Conservation (phyloP, 1,139 yeast species). For the Protomyces pachydermus region DNA sequence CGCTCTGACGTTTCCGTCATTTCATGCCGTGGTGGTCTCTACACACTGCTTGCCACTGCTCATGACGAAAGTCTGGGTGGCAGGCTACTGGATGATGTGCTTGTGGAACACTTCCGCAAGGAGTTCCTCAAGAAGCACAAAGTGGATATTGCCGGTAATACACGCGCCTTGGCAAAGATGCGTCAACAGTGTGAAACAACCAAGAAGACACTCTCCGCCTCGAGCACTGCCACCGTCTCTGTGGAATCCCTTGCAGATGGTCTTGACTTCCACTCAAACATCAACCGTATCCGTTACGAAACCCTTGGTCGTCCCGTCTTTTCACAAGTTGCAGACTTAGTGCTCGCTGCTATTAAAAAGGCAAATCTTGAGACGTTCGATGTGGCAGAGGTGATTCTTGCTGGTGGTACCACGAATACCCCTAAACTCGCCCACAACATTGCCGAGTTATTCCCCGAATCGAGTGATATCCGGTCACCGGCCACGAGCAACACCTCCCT, state of each 20-base stretch:
- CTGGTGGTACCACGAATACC: conserved; percentile 89
- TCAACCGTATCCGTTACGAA: conserved; percentile 93
- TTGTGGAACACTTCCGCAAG: conserved; percentile 79
- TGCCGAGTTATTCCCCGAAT: conserved; percentile 70
- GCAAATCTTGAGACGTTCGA: conserved; percentile 82
- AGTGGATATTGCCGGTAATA: conserved; percentile 65
- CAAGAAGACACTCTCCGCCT: conserved; percentile 88
- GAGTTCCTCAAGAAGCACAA: conserved; percentile 88
- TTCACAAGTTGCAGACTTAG: conserved; percentile 68
- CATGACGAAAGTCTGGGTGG: conserved; percentile 88
- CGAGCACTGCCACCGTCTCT: conserved; percentile 82
- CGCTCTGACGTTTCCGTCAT: conserved; percentile 95
- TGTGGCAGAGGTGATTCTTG: conserved; percentile 83
- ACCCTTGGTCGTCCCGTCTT: conserved; percentile 75
- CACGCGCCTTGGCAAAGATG: conserved; percentile 84
- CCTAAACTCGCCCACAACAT: conserved; percentile 84
- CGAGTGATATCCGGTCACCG: conserved; percentile 74
- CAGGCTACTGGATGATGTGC: conserved; percentile 69
- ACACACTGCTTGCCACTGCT: conserved; percentile 80
- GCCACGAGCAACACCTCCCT: conserved; percentile 67
- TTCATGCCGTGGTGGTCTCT: conserved; percentile 87
- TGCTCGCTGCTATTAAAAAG: conserved; percentile 68
- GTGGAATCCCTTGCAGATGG: conserved; percentile 95
- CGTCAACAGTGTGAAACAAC: conserved; percentile 76
- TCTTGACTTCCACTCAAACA: conserved; percentile 82